Evolutionary conservation across 441 rosid genomes (phyloP), one percentile per base, ranked within the genome.

Genomic region (Croton setiger): DNA sequence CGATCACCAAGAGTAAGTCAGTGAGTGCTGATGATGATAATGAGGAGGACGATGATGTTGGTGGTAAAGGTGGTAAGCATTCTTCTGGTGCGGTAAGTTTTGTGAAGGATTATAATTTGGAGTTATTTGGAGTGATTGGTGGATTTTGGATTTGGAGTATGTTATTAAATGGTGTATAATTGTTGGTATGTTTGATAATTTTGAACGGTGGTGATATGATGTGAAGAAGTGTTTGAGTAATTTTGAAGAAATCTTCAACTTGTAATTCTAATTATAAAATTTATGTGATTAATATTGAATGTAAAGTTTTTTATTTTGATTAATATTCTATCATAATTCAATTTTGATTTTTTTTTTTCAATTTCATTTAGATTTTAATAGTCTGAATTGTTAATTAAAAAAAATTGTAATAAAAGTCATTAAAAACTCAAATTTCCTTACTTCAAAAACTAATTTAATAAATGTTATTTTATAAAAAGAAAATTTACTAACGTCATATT

Each of bases 1-100:
- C 78, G 3, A 45, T 52, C 47, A 44, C 55, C 49, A 82, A 82
- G 41, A 18, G 84, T 0, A 81, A 80, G 71, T 74, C 84, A 77
- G 23, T 54, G 44, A 45, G 17, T 27, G 63, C 7, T 11, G 64
- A 13, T 2, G 63, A 31, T 33, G 55, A 45, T 9, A 57, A 64
- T 11, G 64, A 13, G 0, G 63, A 31, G 12, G 55, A 45, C 3
- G 64, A 64, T 8, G 74, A 65, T n/a, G 74, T 17, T 17, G 68
- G 44, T 43, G 45, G 18, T 53, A n/a, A 17, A 43, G 67, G n/a
- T 63, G 49, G 33, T 12, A 80, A 83, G 80, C 66, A 77, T 20
- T 63, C 52, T 48, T 70, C 75, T 0, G 65, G 58, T 0, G 82
- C 73, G 7, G 83, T 71, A 35, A 54, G 63, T 52, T 52, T 17